Evolutionary conservation across 2,329 filamentous ascomycete genomes (phyloP).

Genomic region (Talaromyces sp.): DNA sequence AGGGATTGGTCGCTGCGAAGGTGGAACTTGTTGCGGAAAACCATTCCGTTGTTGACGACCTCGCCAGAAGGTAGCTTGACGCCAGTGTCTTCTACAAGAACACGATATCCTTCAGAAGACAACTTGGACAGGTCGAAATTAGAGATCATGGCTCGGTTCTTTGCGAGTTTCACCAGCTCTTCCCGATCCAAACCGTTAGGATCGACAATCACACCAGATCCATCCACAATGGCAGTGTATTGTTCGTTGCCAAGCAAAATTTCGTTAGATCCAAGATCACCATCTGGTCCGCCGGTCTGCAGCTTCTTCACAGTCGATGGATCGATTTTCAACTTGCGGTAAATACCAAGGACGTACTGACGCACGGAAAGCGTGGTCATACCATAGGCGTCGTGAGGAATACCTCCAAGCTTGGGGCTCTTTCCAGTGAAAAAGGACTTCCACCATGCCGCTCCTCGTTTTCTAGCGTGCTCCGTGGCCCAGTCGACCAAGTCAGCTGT

Average conservation of each 20-base stretch:
- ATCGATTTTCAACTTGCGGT: constrained; percentile 89
- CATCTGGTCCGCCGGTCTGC: constrained; percentile 95
- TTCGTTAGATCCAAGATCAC: constrained; percentile 95
- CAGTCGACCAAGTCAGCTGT: constrained; percentile 95
- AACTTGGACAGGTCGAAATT: constrained; percentile 82
- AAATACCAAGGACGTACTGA: constrained; percentile 93
- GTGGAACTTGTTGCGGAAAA: constrained; percentile 97
- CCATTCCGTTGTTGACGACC: constrained; percentile 79
- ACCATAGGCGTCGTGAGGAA: constrained; percentile 91
- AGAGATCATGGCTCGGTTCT: constrained; percentile 80
- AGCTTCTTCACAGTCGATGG: constrained; percentile 81
- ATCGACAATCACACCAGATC: constrained; percentile 88
- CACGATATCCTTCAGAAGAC: constrained; percentile 80
- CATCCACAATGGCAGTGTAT: constrained; percentile 93
- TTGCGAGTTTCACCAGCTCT: constrained; percentile 79
- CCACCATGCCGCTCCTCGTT: constrained; percentile 92
- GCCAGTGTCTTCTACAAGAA: constrained; percentile 86
- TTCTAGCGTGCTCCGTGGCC: constrained; percentile 92
- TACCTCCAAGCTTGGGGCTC: constrained; percentile 90
- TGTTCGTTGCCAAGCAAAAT: constrained; percentile 94
- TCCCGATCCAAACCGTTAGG: constrained; percentile 79
- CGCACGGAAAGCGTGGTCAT: constrained; percentile 98
- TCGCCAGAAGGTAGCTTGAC: constrained; percentile 84
- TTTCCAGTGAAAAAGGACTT: constrained; percentile 99
- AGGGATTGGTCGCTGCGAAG: constrained; percentile 70